Evolutionary conservation across 2,329 filamentous ascomycete species (phyloP).

Genomic region (Aspergillus tanneri): DNA sequence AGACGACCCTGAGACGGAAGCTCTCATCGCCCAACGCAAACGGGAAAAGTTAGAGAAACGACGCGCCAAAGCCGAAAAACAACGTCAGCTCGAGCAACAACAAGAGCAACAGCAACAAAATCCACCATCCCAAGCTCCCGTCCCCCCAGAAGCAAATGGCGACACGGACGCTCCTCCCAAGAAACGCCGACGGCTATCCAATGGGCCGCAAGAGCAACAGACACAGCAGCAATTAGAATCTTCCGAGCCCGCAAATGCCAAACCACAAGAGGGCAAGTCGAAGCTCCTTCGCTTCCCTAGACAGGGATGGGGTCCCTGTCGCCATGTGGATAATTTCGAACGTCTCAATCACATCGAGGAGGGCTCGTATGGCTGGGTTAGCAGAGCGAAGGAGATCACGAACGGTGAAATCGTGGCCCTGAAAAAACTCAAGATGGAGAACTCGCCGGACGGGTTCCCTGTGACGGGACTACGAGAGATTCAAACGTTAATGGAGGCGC

Average conservation of each 20-base stretch:
- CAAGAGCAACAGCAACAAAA: slow-evolving; percentile 26
- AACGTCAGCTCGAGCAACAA: slow-evolving; percentile 58
- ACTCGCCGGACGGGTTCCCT: slow-evolving; percentile 75
- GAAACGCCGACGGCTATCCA: slow-evolving; percentile 62
- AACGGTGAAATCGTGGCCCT: slow-evolving; percentile 83
- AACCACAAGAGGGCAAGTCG: slow-evolving; percentile 38
- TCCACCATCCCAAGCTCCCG: too few relatives aligned
- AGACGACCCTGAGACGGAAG: slow-evolving; percentile 74
- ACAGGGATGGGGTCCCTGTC: slow-evolving; percentile 66
- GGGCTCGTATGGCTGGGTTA: slow-evolving; percentile 93
- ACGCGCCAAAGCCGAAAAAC: slow-evolving; percentile 77
- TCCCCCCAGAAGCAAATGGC: slow-evolving; percentile 29
- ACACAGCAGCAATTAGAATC: too few relatives aligned
- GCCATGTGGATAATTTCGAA: slow-evolving; percentile 84
- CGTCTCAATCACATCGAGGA: slow-evolving; percentile 96
- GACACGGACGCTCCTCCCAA: slow-evolving; percentile 49
- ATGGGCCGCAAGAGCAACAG: slow-evolving; percentile 36
- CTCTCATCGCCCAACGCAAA: slow-evolving; percentile 66
- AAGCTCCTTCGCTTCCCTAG: slow-evolving; percentile 71
- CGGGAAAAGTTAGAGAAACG: slow-evolving; percentile 88
- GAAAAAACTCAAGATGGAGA: slow-evolving; percentile 90
- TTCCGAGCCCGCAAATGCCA: slow-evolving; percentile 20
- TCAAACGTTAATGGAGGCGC: slow-evolving; percentile 77
- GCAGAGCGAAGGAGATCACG: slow-evolving; percentile 70
- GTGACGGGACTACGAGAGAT: slow-evolving; percentile 94